Evolutionary conservation across 2,329 filamentous ascomycete genomes (phyloP), one percentile per base, ranked within the genome.

Genomic region (Calonectria honghensis): DNA sequence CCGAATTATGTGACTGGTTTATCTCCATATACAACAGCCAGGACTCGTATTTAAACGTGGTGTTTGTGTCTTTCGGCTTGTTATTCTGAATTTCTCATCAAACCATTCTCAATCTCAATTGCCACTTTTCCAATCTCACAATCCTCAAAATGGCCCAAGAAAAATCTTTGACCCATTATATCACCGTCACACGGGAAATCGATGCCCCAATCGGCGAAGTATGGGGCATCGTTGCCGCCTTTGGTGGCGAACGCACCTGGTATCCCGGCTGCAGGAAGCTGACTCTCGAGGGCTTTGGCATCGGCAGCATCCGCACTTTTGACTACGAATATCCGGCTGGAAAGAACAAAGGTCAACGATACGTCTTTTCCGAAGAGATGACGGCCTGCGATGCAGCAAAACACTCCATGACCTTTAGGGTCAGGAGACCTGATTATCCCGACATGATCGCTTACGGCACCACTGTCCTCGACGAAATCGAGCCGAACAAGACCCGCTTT

Each of bases 391-490:
- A 61, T n/a, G 67, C 39, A 6, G 37, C 50, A 2, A 61, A 69
- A 14, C 67, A 69, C 29, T 69, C 67, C 14, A 59, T 69, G 67
- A n/a, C 24, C 27, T 69, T 69, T 11, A 61, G 67, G 39, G 67
- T 61, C 20, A 24, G 67, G 24, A 59, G 67, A 20, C 67, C 54
- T 27, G 67, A 69, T 37, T 69, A 69, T n/a, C 67, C 51, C 7
- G 52, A 69, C 52, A 69, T 69, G 67, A 51, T 61, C 27, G 67
- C 67, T 18, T 50, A 48, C 54, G 67, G 67, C 37, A 69, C 67
- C 10, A 69, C 67, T 4, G 67, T 69, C 14, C 39, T 69, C 6
- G 37, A 69, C 20, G 16, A 24, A 18, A 16, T 69, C 5, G 67
- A 20, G 18, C 67, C 67, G 1, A 61, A 48, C 27, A 69, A 69